These are phyloP conservation scores for Rhododendron williamsianum DNA, from an alignment of 148 eudicot species.

Conservation along the genomic window DNA sequence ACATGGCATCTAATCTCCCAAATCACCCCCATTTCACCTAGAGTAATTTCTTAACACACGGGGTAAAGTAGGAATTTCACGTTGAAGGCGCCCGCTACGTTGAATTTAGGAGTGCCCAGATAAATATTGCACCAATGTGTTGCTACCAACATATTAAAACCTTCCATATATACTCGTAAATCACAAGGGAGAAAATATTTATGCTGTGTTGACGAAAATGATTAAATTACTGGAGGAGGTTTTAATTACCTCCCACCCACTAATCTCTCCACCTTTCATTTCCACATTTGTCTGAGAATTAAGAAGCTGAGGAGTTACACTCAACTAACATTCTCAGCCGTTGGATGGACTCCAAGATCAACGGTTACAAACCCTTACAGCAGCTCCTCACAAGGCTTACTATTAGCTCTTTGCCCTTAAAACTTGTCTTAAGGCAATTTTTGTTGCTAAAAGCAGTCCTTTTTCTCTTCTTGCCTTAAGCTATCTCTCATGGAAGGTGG, in stretches of 20 bases:
- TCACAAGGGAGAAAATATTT: neutral
- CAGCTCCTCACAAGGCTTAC: constrained; percentile 7
- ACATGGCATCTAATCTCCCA: neutral
- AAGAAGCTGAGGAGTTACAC: constrained; percentile 38
- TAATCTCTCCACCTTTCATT: constrained; percentile 8
- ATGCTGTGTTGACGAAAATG: neutral
- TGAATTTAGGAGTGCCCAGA: neutral
- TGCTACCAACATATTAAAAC: neutral
- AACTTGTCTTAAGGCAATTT: neutral
- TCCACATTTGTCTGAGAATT: constrained; percentile 3
- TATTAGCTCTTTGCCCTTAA: constrained; percentile 13
- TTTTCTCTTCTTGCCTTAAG: neutral
- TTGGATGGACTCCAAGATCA: constrained; percentile 19
- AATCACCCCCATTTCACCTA: neutral
- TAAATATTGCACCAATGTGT: neutral
- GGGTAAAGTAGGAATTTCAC: neutral
- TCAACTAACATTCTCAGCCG: constrained; percentile 20
- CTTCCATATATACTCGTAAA: neutral
- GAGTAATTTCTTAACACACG: neutral
- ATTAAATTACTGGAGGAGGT: constrained; percentile 1
- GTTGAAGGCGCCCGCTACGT: neutral
- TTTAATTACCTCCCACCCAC: neutral
- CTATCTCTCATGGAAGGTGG: constrained; percentile 27
- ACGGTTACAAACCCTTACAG: constrained; percentile 13
- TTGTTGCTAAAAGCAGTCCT: neutral